These are phyloP conservation scores for Linaria vulgaris DNA, from an alignment of 257 asterid genomes.

Conservation along the genomic window DNA sequence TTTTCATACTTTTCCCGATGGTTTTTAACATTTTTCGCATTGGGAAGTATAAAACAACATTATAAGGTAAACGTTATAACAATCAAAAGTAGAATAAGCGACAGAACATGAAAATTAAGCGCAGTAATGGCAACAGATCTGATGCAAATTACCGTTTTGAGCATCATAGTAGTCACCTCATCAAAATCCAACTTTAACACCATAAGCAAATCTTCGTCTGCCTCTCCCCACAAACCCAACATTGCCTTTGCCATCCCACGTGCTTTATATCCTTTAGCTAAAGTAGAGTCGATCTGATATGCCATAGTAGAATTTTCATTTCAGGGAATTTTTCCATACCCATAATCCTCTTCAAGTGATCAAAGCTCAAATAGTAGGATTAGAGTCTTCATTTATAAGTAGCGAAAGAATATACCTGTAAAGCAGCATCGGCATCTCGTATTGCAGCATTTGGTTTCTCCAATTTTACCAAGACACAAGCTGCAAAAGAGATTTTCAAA, in stretches of 20 bases:
- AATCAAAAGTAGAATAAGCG: background rate
- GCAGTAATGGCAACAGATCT: background rate
- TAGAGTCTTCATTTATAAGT: no score
- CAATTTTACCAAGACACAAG: constrained; percentile 41
- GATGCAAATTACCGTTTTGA: constrained; percentile 51
- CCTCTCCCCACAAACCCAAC: constrained; percentile 89
- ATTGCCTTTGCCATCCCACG: constrained; percentile 61
- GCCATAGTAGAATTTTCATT: constrained; percentile 17
- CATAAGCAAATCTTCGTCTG: constrained; percentile 66
- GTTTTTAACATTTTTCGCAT: constrained; percentile 60
- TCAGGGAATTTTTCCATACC: background rate
- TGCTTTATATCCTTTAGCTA: constrained; percentile 58
- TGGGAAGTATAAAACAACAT: constrained; percentile 29
- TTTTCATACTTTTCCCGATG: constrained; percentile 68
- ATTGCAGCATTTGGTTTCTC: constrained; percentile 83
- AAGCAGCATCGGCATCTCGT: constrained; percentile 78
- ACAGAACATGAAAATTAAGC: background rate
- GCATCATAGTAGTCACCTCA: constrained; percentile 55
- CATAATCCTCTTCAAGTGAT: constrained; percentile 9
- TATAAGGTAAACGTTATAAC: constrained; percentile 3
- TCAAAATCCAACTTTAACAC: constrained; percentile 74
- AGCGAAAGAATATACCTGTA: no score
- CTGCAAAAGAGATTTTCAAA: no score
- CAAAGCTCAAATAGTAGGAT: no score
- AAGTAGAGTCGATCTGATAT: constrained; percentile 47